Percentiles rank a stretch among this genome's conserved stretches.
Conservation (phyloP, 179 eudicot genomes). For the Patellifolia procumbens region DNA sequence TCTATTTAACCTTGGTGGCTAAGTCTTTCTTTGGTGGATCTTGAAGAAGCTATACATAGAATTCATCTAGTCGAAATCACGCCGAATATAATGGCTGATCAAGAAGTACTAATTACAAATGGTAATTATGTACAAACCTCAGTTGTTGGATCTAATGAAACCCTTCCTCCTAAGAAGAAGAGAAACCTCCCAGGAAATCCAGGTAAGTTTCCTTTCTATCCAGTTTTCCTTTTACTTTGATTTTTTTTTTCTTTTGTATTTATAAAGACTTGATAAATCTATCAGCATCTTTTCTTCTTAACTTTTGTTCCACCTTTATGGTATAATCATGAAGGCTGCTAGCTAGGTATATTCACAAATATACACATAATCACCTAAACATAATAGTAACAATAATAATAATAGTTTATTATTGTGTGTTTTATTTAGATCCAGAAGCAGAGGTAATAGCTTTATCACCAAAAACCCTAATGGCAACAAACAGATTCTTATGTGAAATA, state of each 20-base stretch:
- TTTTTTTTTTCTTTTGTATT: neutral
- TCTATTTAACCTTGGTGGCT: neutral
- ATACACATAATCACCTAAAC: conserved; percentile 1
- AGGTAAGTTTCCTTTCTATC: conserved; percentile 37
- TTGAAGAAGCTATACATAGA: neutral
- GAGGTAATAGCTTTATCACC: conserved; percentile 52
- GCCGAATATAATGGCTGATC: conserved; percentile 34
- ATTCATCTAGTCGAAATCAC: neutral
- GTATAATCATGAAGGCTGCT: conserved; percentile 20
- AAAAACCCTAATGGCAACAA: conserved; percentile 50
- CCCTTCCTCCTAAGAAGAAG: conserved; percentile 70
- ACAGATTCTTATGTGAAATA: conserved; percentile 49
- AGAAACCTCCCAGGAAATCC: conserved; percentile 94
- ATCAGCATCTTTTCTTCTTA: neutral
- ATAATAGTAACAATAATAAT: neutral
- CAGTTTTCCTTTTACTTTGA: neutral
- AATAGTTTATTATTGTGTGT: neutral
- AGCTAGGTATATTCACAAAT: conserved; percentile 24
- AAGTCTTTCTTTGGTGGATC: neutral
- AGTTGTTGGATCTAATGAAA: conserved; percentile 46
- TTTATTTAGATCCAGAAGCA: conserved; percentile 46
- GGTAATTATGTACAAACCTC: conserved; percentile 41
- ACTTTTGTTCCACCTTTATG: conserved; percentile 21
- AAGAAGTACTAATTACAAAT: conserved; percentile 56
- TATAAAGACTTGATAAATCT: neutral